Evolutionary conservation across 2,329 filamentous ascomycete species (phyloP).

Genomic region (Aspergillus sp.): DNA sequence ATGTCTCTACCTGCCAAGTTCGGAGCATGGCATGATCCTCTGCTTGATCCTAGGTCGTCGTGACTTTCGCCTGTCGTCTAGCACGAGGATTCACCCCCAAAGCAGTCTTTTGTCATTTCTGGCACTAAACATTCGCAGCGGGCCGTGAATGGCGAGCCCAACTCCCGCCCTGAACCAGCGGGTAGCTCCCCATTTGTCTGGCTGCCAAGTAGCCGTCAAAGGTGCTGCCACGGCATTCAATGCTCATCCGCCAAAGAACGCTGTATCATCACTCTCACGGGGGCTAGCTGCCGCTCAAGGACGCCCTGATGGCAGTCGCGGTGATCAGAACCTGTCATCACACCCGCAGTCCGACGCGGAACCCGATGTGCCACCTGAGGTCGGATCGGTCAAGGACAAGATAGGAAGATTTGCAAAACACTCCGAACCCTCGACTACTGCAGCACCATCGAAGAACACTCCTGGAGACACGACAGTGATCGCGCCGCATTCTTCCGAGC

Average conservation of each 20-base stretch:
- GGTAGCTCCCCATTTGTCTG: conserved; percentile 21
- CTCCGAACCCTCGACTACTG: conserved; percentile 13
- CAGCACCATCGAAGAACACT: conserved; percentile 12
- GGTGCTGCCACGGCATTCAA: conserved; percentile 38
- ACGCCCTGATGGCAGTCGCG: conserved; percentile 16
- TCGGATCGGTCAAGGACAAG: conserved; percentile 38
- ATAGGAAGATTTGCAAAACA: conserved; percentile 32
- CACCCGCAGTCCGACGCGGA: conserved; percentile 15
- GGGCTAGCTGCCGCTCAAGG: conserved; percentile 9
- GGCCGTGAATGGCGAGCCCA: conserved; percentile 32
- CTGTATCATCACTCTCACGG: neutral
- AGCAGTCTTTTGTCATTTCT: neutral
- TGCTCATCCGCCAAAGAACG: conserved; percentile 18
- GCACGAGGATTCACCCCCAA: too few relatives aligned
- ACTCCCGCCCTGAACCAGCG: conserved; percentile 26
- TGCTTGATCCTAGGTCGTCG: too few relatives aligned
- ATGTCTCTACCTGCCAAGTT: too few relatives aligned
- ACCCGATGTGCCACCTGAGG: conserved; percentile 26
- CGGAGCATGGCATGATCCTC: neutral
- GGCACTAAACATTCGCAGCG: neutral
- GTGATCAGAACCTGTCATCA: conserved; percentile 16
- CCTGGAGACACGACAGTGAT: conserved; percentile 11
- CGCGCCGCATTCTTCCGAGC: conserved; percentile 22
- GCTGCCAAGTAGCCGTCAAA: conserved; percentile 30
- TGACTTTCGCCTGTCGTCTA: too few relatives aligned